A percentile compares a stretch with the other conserved stretches of the same genome.
These are phyloP conservation scores for Fusarium sp. DNA, from an alignment of 2,329 filamentous ascomycete genomes.

Conservation along the genomic window DNA sequence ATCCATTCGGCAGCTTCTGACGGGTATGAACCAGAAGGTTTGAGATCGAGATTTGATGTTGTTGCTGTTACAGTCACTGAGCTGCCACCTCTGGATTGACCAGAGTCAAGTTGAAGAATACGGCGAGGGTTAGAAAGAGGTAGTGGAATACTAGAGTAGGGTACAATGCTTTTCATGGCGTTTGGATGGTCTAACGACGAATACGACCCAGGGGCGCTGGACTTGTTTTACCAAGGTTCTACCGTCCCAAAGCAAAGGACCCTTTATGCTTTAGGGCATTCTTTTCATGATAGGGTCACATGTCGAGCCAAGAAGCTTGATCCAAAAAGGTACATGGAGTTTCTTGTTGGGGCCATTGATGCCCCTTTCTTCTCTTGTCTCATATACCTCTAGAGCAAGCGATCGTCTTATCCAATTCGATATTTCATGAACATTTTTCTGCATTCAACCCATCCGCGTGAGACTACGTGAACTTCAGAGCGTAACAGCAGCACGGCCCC, in stretches of 20 bases:
- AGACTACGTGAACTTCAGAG: not conserved
- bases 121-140: constrained; percentile 3
- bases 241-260: constrained; percentile 8
- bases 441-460: not conserved
- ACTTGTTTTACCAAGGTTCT: constrained; percentile 23
- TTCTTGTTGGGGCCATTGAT: constrained; percentile 22
- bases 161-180: constrained; percentile 34
- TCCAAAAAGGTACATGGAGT: constrained; percentile 27
- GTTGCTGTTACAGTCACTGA: not conserved
- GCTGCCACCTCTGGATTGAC: not conserved
- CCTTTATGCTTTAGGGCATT: not conserved
- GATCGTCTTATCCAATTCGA: constrained; percentile 32
- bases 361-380: constrained; percentile 28
- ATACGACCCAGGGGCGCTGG: constrained; percentile 37
- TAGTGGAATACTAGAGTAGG: constrained; percentile 14
- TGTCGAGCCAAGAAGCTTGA: constrained; percentile 14
- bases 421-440: constrained; percentile 11
- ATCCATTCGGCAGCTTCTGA: constrained; percentile 51
- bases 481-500: not conserved
- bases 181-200: constrained; percentile 41
- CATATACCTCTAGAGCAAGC: constrained; percentile 43
- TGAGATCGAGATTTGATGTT: constrained; percentile 14
- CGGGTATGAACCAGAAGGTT: constrained; percentile 53
- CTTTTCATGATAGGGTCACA: constrained; percentile 13
- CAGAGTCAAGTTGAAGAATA: not conserved